Base-by-base conservation (phyloP, 1,284 basidiomycete genomes). In the Psilocybe mexicana region DNA sequence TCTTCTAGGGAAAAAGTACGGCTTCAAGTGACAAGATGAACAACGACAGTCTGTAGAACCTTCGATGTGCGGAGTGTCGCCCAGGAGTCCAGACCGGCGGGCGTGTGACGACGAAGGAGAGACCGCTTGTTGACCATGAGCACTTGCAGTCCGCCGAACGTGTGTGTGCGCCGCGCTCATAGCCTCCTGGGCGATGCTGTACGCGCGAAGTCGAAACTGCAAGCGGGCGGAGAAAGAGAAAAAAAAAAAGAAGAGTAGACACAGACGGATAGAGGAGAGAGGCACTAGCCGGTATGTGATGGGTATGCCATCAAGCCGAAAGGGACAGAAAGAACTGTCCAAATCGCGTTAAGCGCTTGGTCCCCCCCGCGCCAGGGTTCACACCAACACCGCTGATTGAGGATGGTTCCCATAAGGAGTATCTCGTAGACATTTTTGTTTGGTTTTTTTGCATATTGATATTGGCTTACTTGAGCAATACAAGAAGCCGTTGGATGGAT, bases 1-100 rank as follows among this genome's bases (percentile, higher is more conserved):
- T 6, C 63, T 56, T 36, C 67, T 56, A 33, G 67, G 67, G 51
- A 68, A 68, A 36, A 61, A 52, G n/a, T 42, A 38, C 36, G 48
- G 23, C 23, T 55, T 62, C 24, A 66, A 54, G 53, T 67, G 65
- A 49, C 65, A 68, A 35, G 59, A 46, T 3, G 63, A 40, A 50
- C 65, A 67, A 18, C 60, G 52, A 45, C 65, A 67, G 18, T 49
- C 36, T 36, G 54, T 35, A 6, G 43, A 48, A 42, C 57, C 62
- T 35, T 57, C 33, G 3, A 49, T 50, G 25, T 64, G 58, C 28
- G 50, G 51, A 6, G 30, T 36, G 18, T 59, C 55, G 35, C 40
- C 43, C 36, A 24, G 36, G 18, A 33, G 48, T 7, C 38, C 43
- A 33, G 25, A 30, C 45, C 43, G 30, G 45, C 3, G 55, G 4